Evolutionary conservation across 805 yeast genomes (phyloP).

Genomic region (Candida methanosorbosa): DNA sequence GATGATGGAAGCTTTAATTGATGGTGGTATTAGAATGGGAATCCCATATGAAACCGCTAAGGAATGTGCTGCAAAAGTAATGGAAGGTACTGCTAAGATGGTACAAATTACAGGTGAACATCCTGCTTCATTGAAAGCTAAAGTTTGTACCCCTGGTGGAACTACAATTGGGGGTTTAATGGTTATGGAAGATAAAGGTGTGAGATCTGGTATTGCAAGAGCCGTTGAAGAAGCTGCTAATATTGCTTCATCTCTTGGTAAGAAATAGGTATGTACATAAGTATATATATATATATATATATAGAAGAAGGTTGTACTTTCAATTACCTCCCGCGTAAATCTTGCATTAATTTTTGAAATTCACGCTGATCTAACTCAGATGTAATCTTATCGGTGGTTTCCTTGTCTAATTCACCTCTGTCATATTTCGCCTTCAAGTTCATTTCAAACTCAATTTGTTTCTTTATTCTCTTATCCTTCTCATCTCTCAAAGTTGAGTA

Average conservation of each 20-base stretch:
- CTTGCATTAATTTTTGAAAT: constrained; percentile 22
- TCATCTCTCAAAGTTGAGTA: constrained; percentile 61
- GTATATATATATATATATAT: constrained; percentile 1
- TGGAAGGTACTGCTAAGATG: constrained; percentile 91
- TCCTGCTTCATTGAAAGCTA: constrained; percentile 81
- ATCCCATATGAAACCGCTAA: constrained; percentile 77
- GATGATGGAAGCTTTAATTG: constrained; percentile 86
- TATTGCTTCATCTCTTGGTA: constrained; percentile 55
- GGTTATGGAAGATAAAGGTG: constrained; percentile 85
- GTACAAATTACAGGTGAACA: constrained; percentile 72
- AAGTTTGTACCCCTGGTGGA: constrained; percentile 96
- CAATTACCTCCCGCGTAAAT: constrained; percentile 8
- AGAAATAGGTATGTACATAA: constrained; percentile 25
- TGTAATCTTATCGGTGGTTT: constrained; percentile 13
- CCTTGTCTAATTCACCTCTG: constrained; percentile 16
- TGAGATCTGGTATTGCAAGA: constrained; percentile 78
- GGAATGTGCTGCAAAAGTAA: constrained; percentile 84
- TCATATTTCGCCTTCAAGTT: constrained; percentile 18
- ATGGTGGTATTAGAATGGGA: constrained; percentile 93
- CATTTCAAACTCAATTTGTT: constrained; percentile 8
- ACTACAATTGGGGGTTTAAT: constrained; percentile 94
- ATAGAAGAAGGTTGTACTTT: background rate
- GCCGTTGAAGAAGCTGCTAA: constrained; percentile 91
- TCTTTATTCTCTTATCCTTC: constrained; percentile 38
- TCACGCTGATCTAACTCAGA: constrained; percentile 19